These are phyloP conservation scores for Jacaranda copaia DNA, from an alignment of 257 asterid species.

Conservation along the genomic window DNA sequence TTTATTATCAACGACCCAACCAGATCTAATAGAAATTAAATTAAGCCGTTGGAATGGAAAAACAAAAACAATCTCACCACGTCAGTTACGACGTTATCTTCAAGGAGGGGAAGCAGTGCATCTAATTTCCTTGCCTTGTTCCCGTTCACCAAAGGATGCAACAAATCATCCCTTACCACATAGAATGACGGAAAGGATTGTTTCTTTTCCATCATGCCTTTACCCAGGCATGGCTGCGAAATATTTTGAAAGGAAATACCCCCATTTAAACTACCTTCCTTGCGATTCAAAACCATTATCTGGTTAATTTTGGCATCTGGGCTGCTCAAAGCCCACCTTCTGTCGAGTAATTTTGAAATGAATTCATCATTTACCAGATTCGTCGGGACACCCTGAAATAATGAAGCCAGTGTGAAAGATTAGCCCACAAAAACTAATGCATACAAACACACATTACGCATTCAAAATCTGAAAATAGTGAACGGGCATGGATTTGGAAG, in stretches of 20 bases:
- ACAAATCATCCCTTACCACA: conserved; percentile 86
- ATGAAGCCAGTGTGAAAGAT: neutral
- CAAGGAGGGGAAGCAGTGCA: conserved; percentile 85
- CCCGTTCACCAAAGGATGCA: conserved; percentile 94
- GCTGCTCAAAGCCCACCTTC: conserved; percentile 79
- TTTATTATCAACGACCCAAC: neutral
- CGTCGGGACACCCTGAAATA: conserved; percentile 48
- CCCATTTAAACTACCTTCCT: conserved; percentile 37
- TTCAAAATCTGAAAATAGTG: conserved; percentile 1
- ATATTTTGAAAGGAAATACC: conserved; percentile 49
- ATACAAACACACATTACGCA: neutral
- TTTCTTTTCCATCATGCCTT: conserved; percentile 36
- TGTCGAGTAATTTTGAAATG: conserved; percentile 57
- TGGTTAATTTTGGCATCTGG: conserved; percentile 76
- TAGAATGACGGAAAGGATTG: conserved; percentile 59
- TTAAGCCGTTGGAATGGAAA: neutral
- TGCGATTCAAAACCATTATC: conserved; percentile 48
- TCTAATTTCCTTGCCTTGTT: conserved; percentile 92
- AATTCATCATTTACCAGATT: conserved; percentile 47
- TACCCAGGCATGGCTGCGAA: conserved; percentile 57
- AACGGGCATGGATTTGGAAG: conserved; percentile 6
- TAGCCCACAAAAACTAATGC: conserved; percentile 22
- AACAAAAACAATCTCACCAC: conserved; percentile 62
- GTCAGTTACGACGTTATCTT: conserved; percentile 69
- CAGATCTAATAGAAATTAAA: neutral